A percentile compares a stretch with the other conserved stretches of the same genome.
These are phyloP conservation scores for Xylaria sp. DNA, from an alignment of 2,329 filamentous ascomycete genomes.

Conservation along the genomic window DNA sequence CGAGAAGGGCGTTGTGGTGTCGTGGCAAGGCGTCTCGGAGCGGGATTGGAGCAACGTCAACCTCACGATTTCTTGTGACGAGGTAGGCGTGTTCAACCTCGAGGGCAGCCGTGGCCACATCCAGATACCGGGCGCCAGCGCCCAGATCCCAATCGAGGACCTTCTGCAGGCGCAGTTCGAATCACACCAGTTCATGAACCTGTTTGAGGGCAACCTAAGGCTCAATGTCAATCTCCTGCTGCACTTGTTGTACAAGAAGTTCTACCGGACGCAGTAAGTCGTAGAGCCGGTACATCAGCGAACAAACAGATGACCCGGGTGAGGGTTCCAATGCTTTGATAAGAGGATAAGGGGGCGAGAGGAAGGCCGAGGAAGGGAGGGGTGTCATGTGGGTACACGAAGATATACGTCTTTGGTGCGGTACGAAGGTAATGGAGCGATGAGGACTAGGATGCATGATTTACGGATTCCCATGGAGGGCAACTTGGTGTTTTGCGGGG, in stretches of 20 bases:
- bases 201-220: constrained; percentile 83
- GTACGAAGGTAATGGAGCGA: constrained; percentile 8
- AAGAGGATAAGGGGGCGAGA: not conserved
- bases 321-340: not conserved
- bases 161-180: constrained; percentile 96
- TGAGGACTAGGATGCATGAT: constrained; percentile 23
- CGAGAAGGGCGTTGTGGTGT: constrained; percentile 91
- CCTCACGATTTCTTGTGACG: constrained; percentile 90
- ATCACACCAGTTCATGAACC: constrained; percentile 91
- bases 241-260: constrained; percentile 98
- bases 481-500: constrained; percentile 25
- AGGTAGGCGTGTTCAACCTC: constrained; percentile 90
- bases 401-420: not conserved
- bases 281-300: constrained; percentile 7
- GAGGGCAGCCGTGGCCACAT: constrained; percentile 91
- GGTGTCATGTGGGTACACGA: not conserved
- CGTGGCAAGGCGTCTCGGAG: constrained; percentile 83
- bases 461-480: constrained; percentile 19
- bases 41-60: constrained; percentile 91
- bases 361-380: not conserved
- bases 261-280: constrained; percentile 73
- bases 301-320: not conserved
- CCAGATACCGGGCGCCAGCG: constrained; percentile 92
- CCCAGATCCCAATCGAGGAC: constrained; percentile 87
- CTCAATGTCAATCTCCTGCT: constrained; percentile 96